phyloP scores from a whole-genome alignment of 2,329 filamentous ascomycete genomes.

The Verticillium albo-atrum region DNA sequence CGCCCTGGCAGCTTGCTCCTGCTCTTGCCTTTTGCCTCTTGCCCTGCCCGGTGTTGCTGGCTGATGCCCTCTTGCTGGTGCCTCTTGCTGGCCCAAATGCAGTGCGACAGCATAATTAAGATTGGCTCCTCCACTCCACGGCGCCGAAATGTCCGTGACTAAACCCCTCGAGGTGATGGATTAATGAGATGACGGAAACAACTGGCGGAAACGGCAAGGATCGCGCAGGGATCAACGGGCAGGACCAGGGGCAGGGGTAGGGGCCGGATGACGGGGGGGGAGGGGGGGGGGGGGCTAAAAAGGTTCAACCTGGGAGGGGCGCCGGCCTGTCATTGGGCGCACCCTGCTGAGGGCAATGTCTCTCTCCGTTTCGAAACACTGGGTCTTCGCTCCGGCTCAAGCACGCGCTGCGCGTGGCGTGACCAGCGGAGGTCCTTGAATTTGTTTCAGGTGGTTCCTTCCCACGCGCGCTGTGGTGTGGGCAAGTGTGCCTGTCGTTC shows the following conservation, averaged over 20 bases:
- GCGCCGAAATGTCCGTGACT: neutral
- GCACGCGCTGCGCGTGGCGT: neutral
- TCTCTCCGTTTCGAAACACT: slow-evolving; percentile 3
- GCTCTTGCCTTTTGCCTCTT: neutral
- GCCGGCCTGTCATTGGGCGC: neutral
- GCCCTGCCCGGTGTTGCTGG: neutral
- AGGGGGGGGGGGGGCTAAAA: neutral
- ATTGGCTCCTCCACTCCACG: neutral
- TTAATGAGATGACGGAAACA: slow-evolving; percentile 2
- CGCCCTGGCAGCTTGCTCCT: neutral
- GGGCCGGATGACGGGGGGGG: no score
- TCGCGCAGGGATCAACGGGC: neutral
- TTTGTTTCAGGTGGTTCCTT: slow-evolving; percentile 13
- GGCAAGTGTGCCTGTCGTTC: neutral
- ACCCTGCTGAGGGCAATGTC: neutral
- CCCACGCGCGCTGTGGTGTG: neutral
- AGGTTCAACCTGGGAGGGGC: neutral
- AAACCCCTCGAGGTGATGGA: neutral
- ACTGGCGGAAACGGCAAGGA: slow-evolving; percentile 2
- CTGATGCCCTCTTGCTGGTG: neutral
- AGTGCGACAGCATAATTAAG: neutral
- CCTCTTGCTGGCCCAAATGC: neutral
- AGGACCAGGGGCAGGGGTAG: neutral
- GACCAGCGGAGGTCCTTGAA: slow-evolving; percentile 9
- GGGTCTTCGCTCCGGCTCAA: neutral